Conservation (phyloP, 768 basidiomycete genomes). For the Gymnopilus junonius region DNA sequence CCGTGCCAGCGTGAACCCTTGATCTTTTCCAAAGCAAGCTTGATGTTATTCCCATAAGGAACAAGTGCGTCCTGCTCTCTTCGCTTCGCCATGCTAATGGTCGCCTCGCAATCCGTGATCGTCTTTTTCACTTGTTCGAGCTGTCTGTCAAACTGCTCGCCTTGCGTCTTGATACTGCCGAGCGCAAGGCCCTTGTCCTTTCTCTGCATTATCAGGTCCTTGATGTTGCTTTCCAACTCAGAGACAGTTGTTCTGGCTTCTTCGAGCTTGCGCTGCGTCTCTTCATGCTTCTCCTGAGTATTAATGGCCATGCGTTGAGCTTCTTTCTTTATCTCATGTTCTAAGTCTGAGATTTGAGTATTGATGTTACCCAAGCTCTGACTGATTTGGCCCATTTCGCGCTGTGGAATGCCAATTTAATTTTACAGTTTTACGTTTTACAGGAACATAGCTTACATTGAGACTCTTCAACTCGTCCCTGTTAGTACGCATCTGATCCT, state of each 20-base stretch:
- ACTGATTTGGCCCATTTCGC: slow-evolving; percentile 55
- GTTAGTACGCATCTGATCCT: slow-evolving; percentile 49
- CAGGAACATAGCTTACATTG: slow-evolving; percentile 39
- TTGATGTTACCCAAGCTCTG: slow-evolving; percentile 36
- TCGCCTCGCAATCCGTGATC: slow-evolving; percentile 50
- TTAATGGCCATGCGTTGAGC: slow-evolving; percentile 54
- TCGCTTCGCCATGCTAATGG: slow-evolving; percentile 53
- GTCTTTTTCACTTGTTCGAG: slow-evolving; percentile 36
- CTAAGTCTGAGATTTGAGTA: slow-evolving; percentile 40
- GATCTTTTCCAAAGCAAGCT: slow-evolving; percentile 58
- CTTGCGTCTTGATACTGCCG: slow-evolving; percentile 38
- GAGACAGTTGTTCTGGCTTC: slow-evolving; percentile 44
- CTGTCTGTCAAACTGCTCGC: slow-evolving; percentile 38
- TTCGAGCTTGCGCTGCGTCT: slow-evolving; percentile 55
- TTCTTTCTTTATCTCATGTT: slow-evolving; percentile 57
- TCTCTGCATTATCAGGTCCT: slow-evolving; percentile 36
- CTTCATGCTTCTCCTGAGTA: slow-evolving; percentile 66
- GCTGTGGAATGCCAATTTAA: neutral
- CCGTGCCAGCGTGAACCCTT: slow-evolving; percentile 62
- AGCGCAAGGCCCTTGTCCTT: slow-evolving; percentile 31
- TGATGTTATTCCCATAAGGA: slow-evolving; percentile 67
- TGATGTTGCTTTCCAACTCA: slow-evolving; percentile 38
- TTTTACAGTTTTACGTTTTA: neutral
- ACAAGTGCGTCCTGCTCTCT: slow-evolving; percentile 61
- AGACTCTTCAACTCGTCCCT: slow-evolving; percentile 45